Base-by-base conservation (phyloP, 2,329 filamentous ascomycete species). In the Aspergillus eucalypticola region DNA sequence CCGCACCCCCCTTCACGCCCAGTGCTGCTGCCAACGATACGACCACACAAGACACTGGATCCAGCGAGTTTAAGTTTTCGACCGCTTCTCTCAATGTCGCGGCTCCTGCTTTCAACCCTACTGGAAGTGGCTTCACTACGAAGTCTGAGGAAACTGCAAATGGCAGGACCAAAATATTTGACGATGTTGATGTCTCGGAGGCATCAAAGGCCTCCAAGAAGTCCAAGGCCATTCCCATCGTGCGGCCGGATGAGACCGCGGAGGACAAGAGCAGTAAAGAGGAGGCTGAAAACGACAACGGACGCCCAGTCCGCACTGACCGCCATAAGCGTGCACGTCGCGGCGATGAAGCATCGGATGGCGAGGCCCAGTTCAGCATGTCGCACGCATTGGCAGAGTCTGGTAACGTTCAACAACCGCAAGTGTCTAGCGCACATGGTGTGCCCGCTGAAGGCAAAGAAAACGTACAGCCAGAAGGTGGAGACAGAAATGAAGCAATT, bases 191-290 rank as follows among this genome's bases (percentile, higher is more conserved):
- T 57, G 75, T 82, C 32, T 82, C 83, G 13, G 87, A 91, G 21
- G 83, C 87, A 53, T 78, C 86, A 27, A 90, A 90, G 69, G 84
- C 88, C 6, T 74, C 78, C 0, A 92, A 90, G 76, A 87, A 86
- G 67, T 91, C 88, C 4, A 97, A 95, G 77, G 92, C 92, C 8
- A 85, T 96, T 57, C 90, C 92, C 0, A 96, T 96, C 63, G 78
- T 94, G 8, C 83, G 83, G 41, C 90, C 90, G 1, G 82, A 86
- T 59, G 87, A 81, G 67, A 77, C 64, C 60, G 79, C 81, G 66
- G 74, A 79, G 63, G 75, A 73, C 4, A 73, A 2, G 72, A 75
- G 52, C 69, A 72, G 27, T 58, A 71, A 72, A 27, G 71, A 78
- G 19, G 75, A 75, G 15, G 70, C 75, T 8, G 83, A 89, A 60